Percentiles rank a stretch among this genome's conserved stretches.
These are phyloP conservation scores for Penicillium cosmopolitanum DNA, from an alignment of 495 filamentous ascomycete genomes.

Conservation along the genomic window DNA sequence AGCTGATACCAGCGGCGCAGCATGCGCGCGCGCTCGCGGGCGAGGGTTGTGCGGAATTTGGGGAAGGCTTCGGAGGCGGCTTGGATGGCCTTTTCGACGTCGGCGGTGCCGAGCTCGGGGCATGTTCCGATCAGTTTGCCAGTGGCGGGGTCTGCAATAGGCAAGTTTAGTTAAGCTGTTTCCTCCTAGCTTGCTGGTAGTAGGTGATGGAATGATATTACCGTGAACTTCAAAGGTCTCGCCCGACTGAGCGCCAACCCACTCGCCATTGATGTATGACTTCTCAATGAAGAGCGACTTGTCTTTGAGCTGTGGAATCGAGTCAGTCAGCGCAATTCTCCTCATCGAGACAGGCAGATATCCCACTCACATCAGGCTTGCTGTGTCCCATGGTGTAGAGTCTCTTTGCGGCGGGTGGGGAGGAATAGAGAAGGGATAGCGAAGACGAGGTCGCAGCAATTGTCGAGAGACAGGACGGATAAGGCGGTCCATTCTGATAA, in stretches of 20 bases:
- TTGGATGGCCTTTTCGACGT: constrained; percentile 77
- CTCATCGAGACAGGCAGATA: background rate
- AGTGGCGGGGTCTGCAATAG: constrained; percentile 70
- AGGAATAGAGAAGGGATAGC: constrained; percentile 47
- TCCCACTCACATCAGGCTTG: constrained; percentile 42
- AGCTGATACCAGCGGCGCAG: constrained; percentile 90
- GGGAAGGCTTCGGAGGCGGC: constrained; percentile 77
- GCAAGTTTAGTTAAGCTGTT: constrained; percentile 2
- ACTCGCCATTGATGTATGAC: constrained; percentile 85
- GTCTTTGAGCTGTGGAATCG: constrained; percentile 68
- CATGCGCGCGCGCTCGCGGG: constrained; percentile 79
- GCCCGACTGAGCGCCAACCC: constrained; percentile 72
- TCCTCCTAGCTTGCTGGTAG: background rate
- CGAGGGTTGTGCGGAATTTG: constrained; percentile 72
- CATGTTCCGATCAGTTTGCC: constrained; percentile 78
- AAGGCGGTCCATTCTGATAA: constrained; percentile 44
- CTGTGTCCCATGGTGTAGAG: constrained; percentile 49
- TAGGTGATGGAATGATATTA: constrained; percentile 30
- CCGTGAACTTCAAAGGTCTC: constrained; percentile 81
- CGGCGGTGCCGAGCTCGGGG: constrained; percentile 76
- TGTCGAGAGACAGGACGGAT: constrained; percentile 44
- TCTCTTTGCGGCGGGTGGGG: constrained; percentile 36
- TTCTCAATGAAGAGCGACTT: constrained; percentile 79
- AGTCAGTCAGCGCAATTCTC: constrained; percentile 1
- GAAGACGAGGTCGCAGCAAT: constrained; percentile 40